Evolutionary conservation across 1,139 yeast species (phyloP), one percentile per base, ranked within the genome.

Genomic region (Taphrina sp.): DNA sequence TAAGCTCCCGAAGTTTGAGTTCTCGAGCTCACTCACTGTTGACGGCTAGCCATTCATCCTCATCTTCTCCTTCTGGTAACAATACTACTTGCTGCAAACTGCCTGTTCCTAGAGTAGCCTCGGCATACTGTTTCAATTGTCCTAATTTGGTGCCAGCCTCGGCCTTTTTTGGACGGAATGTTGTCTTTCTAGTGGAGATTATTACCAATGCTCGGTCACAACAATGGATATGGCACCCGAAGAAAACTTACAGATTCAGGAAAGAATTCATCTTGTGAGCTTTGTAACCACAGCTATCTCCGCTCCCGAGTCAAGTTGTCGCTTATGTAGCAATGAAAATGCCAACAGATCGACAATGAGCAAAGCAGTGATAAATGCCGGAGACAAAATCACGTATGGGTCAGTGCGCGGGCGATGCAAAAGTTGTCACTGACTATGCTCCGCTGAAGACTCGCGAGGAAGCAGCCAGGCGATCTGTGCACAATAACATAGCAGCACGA

Each of bases 41-140:
- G 16, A 90, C 95, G 0, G 98, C 98, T 55, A 92, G 73, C 99
- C 99, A 92, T 70, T 92, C 98, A 65, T 85, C 84, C 53, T 82
- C 67, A 65, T 88, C 95, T 69, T 92, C 98, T 61, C 94, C 98
- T 63, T 81, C 85, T 16, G 99, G 99, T 36, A 94, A 74, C 66
- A 85, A 84, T 19, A 92, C 97, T 0, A 97, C 98, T 69, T 89
- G 95, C 35, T 56, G 84, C 62, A 92, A 75, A 38, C 92, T 84
- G 46, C 92, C 95, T 0, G 96, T 85, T 0, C 98, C 98, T 52
- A 94, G 74, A 0, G 98, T 92, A 55, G 94, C 92, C 67, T 90
- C 96, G 0, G 96, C 97, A 65, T 49, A 49, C 31, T 49, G 54
- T 19, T 42, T 41, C 46, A 49, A 16, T n/a, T 49, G 54, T 5